phyloP scores from a whole-genome alignment of 1,139 yeast genomes.

The Suhomyces bolitotheri region DNA sequence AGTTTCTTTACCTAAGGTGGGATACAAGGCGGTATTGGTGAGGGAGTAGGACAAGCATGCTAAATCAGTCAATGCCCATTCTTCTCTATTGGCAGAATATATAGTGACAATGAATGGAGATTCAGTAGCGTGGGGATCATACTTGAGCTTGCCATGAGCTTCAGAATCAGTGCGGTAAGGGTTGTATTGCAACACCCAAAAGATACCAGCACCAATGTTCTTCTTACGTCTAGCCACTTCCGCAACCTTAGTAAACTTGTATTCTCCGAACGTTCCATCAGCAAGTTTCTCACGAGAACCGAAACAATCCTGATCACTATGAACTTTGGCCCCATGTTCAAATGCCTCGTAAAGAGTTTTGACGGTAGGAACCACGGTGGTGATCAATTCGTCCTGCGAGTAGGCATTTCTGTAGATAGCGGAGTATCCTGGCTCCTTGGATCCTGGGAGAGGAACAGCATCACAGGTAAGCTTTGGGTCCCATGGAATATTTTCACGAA shows the following conservation, averaged over 20 bases:
- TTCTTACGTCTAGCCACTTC: conserved; percentile 43
- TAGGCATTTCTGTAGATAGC: conserved; percentile 51
- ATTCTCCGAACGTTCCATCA: conserved; percentile 46
- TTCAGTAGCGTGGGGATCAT: conserved; percentile 24
- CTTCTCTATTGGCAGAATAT: conserved; percentile 55
- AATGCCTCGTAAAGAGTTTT: conserved; percentile 53
- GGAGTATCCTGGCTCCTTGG: conserved; percentile 52
- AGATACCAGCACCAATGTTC: conserved; percentile 65
- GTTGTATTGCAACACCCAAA: conserved; percentile 50
- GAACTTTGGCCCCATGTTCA: conserved; percentile 36
- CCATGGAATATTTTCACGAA: conserved; percentile 16
- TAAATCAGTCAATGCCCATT: conserved; percentile 63
- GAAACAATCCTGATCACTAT: conserved; percentile 45
- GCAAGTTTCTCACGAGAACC: conserved; percentile 48
- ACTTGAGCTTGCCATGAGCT: conserved; percentile 29
- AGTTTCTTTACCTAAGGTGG: conserved; percentile 62
- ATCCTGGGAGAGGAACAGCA: conserved; percentile 45
- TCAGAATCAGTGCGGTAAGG: conserved; percentile 34
- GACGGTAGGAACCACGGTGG: conserved; percentile 50
- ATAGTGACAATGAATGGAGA: conserved; percentile 52
- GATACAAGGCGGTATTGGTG: conserved; percentile 62
- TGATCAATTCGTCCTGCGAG: conserved; percentile 39
- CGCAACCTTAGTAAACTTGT: conserved; percentile 49
- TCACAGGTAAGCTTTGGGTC: conserved; percentile 12
- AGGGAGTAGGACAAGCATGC: conserved; percentile 55